phyloP scores from a whole-genome alignment of 192 early-diverging fungal genomes.

The Coemansia sp. region DNA sequence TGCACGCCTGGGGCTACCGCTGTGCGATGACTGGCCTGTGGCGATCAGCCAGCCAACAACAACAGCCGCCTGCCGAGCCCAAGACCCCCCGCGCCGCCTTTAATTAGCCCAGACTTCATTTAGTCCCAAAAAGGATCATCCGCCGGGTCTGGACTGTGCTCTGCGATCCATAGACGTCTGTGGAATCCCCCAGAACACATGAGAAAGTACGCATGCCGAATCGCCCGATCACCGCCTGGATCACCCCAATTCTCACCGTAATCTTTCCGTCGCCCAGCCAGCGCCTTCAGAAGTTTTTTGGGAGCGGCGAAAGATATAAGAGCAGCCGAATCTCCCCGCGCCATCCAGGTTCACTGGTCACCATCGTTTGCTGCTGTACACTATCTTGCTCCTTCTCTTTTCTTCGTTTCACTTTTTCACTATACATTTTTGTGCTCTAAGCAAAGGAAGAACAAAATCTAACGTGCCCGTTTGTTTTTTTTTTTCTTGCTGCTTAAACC shows the following conservation, averaged over 20 bases:
- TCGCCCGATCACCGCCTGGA: conserved; percentile 25
- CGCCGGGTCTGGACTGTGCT: no score
- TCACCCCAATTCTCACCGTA: conserved; percentile 22
- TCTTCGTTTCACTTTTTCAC: not conserved
- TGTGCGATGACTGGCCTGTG: no score
- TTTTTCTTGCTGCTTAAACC: not conserved
- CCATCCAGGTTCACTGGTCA: no score
- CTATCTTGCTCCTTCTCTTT: not conserved
- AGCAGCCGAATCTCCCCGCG: not conserved
- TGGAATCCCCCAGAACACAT: conserved; percentile 26
- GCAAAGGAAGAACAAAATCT: not conserved
- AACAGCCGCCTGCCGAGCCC: no score
- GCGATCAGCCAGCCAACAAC: no score
- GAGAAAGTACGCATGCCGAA: not conserved
- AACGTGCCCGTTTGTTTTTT: conserved; percentile 3
- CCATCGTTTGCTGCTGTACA: not conserved
- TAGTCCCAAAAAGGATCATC: no score
- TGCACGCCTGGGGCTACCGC: not conserved
- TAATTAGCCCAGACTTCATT: no score
- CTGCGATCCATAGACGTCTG: not conserved
- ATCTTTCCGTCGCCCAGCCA: conserved; percentile 8
- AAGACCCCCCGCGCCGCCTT: no score
- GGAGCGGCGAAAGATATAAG: not conserved
- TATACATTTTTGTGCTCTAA: not conserved
- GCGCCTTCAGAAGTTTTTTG: not conserved